Evolutionary conservation across 2,329 filamentous ascomycete genomes (phyloP), one percentile per base, ranked within the genome.

Genomic region (Colletotrichum theobromicola): DNA sequence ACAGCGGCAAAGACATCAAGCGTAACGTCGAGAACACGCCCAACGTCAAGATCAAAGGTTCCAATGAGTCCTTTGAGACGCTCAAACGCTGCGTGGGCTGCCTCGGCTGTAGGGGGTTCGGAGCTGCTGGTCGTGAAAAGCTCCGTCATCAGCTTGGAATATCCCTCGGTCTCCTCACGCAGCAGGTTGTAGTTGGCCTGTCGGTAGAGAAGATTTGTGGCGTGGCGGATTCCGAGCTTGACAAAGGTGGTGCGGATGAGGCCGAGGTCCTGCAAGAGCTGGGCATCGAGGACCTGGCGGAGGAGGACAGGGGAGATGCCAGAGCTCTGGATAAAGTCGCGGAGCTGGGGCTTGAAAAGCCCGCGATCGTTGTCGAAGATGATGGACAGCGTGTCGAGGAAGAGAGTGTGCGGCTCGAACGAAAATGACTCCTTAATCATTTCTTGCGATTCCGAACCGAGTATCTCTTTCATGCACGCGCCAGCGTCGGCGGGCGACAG

Each of bases 181-280:
- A 99, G 87, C 9, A 99, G 87, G 80, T 99, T 99, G 87, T 98
- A 98, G 83, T 98, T 98, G 16, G 96, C 95, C 84, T 98, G 97
- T 75, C 96, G 93, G 83, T 99, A 99, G 1, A 99, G 90, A 6
- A 97, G 88, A 79, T 98, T 98, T 9, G 97, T 99, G 63, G 96
- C 94, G 80, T 97, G 95, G 70, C 96, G 93, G 77, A 98, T 95
- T 18, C 94, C 93, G 81, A 97, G 92, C 77, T 93, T 93, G 72
- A 90, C 88, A 82, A 98, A 99, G 7, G 93, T 96, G n/a, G 93
- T 92, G 64, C 95, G 91, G 63, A 98, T 94, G 57, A 99, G 88
- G 12, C 94, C 94, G 16, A 98, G 86, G 32, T 93, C 90, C 79
- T 94, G 91, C 13, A 98, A 87, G 10, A 97, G 85, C 21, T 92